These are phyloP conservation scores for Phaeosphaeria sp. DNA, from an alignment of 2,329 filamentous ascomycete species.

Conservation along the genomic window DNA sequence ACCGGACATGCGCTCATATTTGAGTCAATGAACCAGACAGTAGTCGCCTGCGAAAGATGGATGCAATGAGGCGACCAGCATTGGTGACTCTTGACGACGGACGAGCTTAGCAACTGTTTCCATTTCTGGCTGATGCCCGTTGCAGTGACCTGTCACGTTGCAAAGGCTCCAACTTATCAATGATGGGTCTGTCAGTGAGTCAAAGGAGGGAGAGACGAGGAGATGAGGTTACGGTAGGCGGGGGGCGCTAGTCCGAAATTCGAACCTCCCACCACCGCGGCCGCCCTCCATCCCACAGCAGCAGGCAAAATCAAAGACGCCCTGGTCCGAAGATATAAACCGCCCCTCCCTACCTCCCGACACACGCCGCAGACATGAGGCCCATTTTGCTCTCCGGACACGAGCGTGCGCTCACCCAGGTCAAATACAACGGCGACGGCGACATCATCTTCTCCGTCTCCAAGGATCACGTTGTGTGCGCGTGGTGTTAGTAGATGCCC, in stretches of 20 bases:
- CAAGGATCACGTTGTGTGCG: slow-evolving; percentile 97
- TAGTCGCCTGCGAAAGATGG: neutral
- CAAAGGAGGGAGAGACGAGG: neutral
- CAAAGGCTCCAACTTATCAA: neutral
- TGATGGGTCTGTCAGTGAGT: neutral
- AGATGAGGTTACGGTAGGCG: slow-evolving; percentile 15
- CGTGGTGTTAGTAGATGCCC: slow-evolving; percentile 68
- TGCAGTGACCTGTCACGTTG: neutral
- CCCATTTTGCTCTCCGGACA: slow-evolving; percentile 96
- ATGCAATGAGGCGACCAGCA: neutral
- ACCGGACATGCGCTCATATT: too few species aligned
- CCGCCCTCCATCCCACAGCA: slow-evolving; percentile 33
- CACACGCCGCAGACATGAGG: slow-evolving; percentile 69
- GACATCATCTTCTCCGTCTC: slow-evolving; percentile 95
- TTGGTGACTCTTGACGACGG: neutral
- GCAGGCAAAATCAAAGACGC: slow-evolving; percentile 39
- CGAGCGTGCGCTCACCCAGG: slow-evolving; percentile 94
- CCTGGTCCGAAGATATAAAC: slow-evolving; percentile 20
- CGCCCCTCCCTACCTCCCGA: slow-evolving; percentile 10
- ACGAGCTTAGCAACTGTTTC: neutral
- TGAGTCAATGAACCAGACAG: too few species aligned
- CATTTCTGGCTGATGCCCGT: neutral
- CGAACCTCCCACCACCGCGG: slow-evolving; percentile 2
- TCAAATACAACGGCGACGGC: slow-evolving; percentile 85
- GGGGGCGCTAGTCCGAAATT: slow-evolving; percentile 21